phyloP scores from a whole-genome alignment of 2,329 filamentous ascomycete genomes.

The Pseudogymnoascus sp. region DNA sequence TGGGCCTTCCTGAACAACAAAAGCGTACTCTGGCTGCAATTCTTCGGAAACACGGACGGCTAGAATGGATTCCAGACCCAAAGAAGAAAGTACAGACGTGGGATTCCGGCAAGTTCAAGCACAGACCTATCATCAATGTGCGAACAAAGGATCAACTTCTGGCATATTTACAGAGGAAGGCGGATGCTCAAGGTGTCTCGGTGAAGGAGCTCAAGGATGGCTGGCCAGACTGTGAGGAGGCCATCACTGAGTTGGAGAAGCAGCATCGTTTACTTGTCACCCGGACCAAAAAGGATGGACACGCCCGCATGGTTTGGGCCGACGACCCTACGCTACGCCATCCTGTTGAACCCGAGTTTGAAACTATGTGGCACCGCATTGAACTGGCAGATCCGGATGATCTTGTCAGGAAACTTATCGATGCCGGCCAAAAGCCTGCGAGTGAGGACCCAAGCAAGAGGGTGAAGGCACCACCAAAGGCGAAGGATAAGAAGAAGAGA shows the following conservation, averaged over 20 bases:
- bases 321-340: conserved; percentile 74
- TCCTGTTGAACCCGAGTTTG: conserved; percentile 73
- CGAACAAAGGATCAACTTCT: conserved; percentile 69
- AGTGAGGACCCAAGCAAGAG: conserved; percentile 31
- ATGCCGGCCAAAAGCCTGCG: conserved; percentile 30
- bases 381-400: conserved; percentile 52
- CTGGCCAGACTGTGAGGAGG: conserved; percentile 76
- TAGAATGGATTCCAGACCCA: conserved; percentile 47
- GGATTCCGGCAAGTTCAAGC: conserved; percentile 65
- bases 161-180: conserved; percentile 70
- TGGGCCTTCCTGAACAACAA: conserved; percentile 50
- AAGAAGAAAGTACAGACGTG: conserved; percentile 59
- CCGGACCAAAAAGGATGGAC: conserved; percentile 85
- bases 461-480: conserved; percentile 26
- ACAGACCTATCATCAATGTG: conserved; percentile 78
- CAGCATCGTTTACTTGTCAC: conserved; percentile 77
- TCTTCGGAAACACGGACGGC: conserved; percentile 55
- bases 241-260: conserved; percentile 68
- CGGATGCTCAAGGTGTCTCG: conserved; percentile 68
- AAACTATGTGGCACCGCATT: conserved; percentile 72
- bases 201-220: conserved; percentile 94
- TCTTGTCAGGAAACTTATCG: conserved; percentile 32
- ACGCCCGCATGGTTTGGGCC: conserved; percentile 78
- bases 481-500: conserved; percentile 31
- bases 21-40: conserved; percentile 59